Evolutionary conservation across 179 eudicot species (phyloP).

Genomic region (Dionaea muscipula): DNA sequence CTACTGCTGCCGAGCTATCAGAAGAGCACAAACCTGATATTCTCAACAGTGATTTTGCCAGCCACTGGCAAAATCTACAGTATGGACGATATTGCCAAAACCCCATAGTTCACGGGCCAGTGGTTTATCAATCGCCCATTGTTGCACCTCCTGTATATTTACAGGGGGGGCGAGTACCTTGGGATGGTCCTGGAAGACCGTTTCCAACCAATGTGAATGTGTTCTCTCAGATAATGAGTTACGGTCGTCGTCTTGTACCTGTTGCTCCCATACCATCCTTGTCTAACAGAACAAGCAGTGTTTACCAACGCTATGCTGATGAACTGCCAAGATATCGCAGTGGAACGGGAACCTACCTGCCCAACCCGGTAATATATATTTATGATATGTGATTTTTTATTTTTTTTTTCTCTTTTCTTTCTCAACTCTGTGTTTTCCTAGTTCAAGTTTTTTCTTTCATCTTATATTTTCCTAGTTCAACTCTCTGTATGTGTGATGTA

Average conservation of each 20-base stretch:
- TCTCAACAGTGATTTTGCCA: constrained; percentile 63
- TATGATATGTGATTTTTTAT: too few relatives aligned
- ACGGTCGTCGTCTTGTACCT: constrained; percentile 53
- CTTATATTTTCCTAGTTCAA: too few relatives aligned
- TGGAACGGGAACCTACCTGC: constrained; percentile 91
- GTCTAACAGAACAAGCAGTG: constrained; percentile 36
- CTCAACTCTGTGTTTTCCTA: not conserved
- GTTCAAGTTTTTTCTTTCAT: too few relatives aligned
- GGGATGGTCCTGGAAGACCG: constrained; percentile 68
- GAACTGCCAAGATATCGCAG: constrained; percentile 60
- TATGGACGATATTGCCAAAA: constrained; percentile 67
- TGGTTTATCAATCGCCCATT: constrained; percentile 37
- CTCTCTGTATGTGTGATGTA: too few relatives aligned
- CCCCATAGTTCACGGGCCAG: constrained; percentile 29
- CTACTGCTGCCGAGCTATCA: constrained; percentile 13
- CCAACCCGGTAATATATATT: constrained; percentile 53
- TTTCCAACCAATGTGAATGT: constrained; percentile 37
- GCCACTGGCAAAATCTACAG: constrained; percentile 81
- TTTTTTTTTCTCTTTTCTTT: constrained; percentile 1
- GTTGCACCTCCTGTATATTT: constrained; percentile 55
- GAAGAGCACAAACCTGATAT: constrained; percentile 46
- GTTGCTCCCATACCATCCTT: constrained; percentile 43
- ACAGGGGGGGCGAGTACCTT: constrained; percentile 64
- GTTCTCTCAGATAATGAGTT: constrained; percentile 47
- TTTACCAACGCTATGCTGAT: constrained; percentile 44